A percentile compares a stretch with the other conserved stretches of the same genome.
Evolutionary conservation across 257 asterid genomes (phyloP).

Genomic region (Striga asiatica): DNA sequence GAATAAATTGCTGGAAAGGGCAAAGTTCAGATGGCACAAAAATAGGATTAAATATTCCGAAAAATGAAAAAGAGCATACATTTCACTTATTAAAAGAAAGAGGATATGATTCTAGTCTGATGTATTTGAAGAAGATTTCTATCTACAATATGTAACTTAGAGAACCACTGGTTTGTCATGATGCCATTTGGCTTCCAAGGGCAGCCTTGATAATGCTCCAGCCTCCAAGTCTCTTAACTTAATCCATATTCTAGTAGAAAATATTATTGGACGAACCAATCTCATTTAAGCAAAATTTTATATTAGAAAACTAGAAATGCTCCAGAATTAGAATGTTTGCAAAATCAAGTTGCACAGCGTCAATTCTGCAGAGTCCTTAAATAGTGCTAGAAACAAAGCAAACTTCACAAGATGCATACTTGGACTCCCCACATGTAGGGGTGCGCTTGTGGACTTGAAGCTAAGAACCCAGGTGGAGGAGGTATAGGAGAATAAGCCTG

Average conservation of each 20-base stretch:
- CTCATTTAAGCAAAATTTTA: background rate
- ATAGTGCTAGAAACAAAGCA: background rate
- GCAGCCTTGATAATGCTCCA: too few species aligned
- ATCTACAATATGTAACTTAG: background rate
- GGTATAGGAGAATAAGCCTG: constrained; percentile 87
- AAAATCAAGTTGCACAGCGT: too few species aligned
- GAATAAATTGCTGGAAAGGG: constrained; percentile 73
- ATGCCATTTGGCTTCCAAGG: too few species aligned
- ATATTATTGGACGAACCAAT: background rate
- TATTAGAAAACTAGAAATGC: background rate
- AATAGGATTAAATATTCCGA: background rate
- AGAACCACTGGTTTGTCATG: background rate
- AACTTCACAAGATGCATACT: constrained; percentile 28
- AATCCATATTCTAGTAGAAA: too few species aligned
- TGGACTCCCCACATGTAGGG: constrained; percentile 99
- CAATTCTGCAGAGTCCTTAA: background rate
- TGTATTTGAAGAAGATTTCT: background rate
- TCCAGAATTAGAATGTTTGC: background rate
- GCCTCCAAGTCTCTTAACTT: too few species aligned
- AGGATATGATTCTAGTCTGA: background rate
- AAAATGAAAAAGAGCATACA: background rate
- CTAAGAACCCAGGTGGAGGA: constrained; percentile 85
- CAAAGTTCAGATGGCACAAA: constrained; percentile 12
- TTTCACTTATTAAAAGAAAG: background rate
- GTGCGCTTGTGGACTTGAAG: constrained; percentile 79